Conservation (phyloP, 257 asterid genomes). For the Solanum ossicruentum region DNA sequence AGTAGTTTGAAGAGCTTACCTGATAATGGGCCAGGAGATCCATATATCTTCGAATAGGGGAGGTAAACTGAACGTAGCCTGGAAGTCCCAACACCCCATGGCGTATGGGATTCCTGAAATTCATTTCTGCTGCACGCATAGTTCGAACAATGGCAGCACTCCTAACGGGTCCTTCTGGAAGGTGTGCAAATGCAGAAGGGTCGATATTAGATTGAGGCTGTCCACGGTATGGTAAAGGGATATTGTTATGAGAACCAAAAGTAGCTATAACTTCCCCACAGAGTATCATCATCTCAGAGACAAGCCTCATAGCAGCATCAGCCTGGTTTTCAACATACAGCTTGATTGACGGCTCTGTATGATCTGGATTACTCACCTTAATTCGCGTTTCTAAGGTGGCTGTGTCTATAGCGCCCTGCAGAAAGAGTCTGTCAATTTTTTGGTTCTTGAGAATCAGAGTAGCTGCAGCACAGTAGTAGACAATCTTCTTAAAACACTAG, state of each 20-base stretch:
- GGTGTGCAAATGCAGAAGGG: conserved; percentile 68
- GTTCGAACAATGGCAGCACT: conserved; percentile 66
- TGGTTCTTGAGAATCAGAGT: background rate
- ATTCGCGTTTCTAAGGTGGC: conserved; percentile 64
- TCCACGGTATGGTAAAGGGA: conserved; percentile 84
- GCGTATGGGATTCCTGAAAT: conserved; percentile 85
- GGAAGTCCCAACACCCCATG: conserved; percentile 94
- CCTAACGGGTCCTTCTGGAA: conserved; percentile 96
- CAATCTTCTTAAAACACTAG: background rate
- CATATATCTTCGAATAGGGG: conserved; percentile 95
- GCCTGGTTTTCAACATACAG: conserved; percentile 89
- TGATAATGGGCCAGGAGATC: conserved; percentile 95
- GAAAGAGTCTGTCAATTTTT: conserved; percentile 7
- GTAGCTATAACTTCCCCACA: conserved; percentile 97
- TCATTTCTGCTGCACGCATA: conserved; percentile 95
- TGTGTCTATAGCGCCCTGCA: conserved; percentile 88
- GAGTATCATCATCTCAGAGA: conserved; percentile 94
- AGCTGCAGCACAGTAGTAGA: background rate
- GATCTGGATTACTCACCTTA: conserved; percentile 79
- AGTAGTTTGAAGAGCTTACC: conserved; percentile 21
- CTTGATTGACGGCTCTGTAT: conserved; percentile 81
- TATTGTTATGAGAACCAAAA: conserved; percentile 55
- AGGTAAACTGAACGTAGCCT: conserved; percentile 95
- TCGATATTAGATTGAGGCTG: conserved; percentile 93
- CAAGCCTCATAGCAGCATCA: conserved; percentile 93